These are phyloP conservation scores for Crassisporium funariophilum DNA, from an alignment of 768 basidiomycete genomes.

Conservation along the genomic window DNA sequence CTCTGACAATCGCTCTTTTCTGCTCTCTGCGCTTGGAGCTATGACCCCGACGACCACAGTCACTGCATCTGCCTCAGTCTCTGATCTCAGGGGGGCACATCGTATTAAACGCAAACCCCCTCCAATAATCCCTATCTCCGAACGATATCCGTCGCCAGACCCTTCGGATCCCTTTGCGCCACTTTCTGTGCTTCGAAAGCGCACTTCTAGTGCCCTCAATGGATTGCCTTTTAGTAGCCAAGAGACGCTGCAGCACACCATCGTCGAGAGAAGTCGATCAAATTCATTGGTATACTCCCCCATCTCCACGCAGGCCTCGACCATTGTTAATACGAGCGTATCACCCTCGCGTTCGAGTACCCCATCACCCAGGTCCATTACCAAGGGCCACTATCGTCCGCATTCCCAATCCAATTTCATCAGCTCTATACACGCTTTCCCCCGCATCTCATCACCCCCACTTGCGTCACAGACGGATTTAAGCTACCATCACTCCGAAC, in stretches of 20 bases:
- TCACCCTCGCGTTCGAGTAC: neutral
- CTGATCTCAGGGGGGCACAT: constrained; percentile 17
- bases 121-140: constrained; percentile 50
- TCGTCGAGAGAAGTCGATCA: constrained; percentile 14
- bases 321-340: constrained; percentile 7
- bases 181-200: constrained; percentile 62
- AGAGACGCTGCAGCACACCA: too few species aligned
- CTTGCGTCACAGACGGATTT: neutral
- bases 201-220: constrained; percentile 52
- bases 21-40: constrained; percentile 2
- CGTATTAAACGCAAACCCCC: constrained; percentile 59
- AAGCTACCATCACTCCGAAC: constrained; percentile 1
- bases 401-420: constrained; percentile 1
- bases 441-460: neutral
- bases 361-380: neutral
- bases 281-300: constrained; percentile 7
- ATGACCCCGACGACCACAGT: constrained; percentile 9
- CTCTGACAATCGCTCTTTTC: constrained; percentile 7
- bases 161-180: constrained; percentile 72
- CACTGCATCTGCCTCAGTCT: constrained; percentile 12
- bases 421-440: neutral
- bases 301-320: neutral
- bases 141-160: constrained; percentile 68
- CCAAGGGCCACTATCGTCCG: constrained; percentile 5
- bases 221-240: constrained; percentile 20